Evolutionary conservation across 2,329 filamentous ascomycete species (phyloP).

Genomic region (Ophiostoma quercus): DNA sequence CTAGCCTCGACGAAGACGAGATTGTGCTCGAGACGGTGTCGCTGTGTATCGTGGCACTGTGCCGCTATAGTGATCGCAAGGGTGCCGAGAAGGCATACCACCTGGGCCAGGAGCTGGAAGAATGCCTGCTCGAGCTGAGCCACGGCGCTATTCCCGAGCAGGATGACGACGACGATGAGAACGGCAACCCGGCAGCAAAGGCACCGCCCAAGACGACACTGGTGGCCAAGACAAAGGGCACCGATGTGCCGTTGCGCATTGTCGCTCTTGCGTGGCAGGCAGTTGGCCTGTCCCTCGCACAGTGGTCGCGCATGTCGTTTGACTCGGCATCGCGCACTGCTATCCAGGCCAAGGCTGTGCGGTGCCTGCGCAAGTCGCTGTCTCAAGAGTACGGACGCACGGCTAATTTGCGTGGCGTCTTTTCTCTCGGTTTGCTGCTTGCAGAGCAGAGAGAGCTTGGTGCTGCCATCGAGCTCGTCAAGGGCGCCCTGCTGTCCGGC

Average conservation of each 20-base stretch:
- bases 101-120: constrained; percentile 65
- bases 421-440: constrained; percentile 75
- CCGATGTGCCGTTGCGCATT: constrained; percentile 50
- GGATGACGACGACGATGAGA: constrained; percentile 25
- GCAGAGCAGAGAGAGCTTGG: constrained; percentile 80
- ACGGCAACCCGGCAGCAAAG: neutral
- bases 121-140: constrained; percentile 61
- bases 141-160: constrained; percentile 32
- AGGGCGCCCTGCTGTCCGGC: constrained; percentile 63
- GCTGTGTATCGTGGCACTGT: constrained; percentile 73
- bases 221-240: constrained; percentile 28
- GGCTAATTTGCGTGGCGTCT: constrained; percentile 69
- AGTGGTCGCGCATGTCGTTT: constrained; percentile 79
- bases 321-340: constrained; percentile 65
- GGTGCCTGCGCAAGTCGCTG: constrained; percentile 67
- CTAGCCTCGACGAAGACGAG: constrained; percentile 71
- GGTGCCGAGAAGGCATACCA: constrained; percentile 75
- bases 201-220: constrained; percentile 18
- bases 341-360: constrained; percentile 71
- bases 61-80: constrained; percentile 68
- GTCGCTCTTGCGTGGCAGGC: constrained; percentile 73
- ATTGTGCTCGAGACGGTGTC: constrained; percentile 72
- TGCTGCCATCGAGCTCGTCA: constrained; percentile 75
- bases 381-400: constrained; percentile 60
- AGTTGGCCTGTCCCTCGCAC: constrained; percentile 77